Base-by-base conservation (phyloP, 176 grass and related monocot genomes). In the Hordeum marinum region DNA sequence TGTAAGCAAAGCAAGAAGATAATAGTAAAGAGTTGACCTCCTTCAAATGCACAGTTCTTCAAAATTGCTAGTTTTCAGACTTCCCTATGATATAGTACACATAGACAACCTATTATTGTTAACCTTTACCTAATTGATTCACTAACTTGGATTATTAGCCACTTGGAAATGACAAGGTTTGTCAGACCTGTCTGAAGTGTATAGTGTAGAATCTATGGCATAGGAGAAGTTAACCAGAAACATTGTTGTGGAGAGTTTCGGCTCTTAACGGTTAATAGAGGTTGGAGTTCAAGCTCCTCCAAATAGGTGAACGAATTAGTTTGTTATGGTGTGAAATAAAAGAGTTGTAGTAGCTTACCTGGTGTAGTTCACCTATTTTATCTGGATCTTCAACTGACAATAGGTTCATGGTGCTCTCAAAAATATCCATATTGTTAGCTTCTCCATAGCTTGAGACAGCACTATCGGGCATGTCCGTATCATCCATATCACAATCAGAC, bases 401-500 rank as follows among this genome's bases (percentile, higher is more conserved):
- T 57, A 95, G 64, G 74, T 64, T 89, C 76, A 89, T 86, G 63
- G 95, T 86, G 83, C 79, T 94, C 74, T 93, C 90, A 88, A 87
- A 91, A 43, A 92, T 94, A 80, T 89, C 91, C 91, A 98, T 85
- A 67, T 98, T 92, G 66, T 88, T 92, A 77, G 89, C 93, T 80
- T 98, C 96, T 82, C 96, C 93, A 83, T 90, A 93, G 82, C 93
- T 95, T 21, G 92, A 98, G 75, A 91, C 76, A 75, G 93, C 89
- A 90, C 93, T 93, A 60, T 86, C 89, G 20, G 93, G 95, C 83
- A 93, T 93, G 62, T 82, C 87, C 11, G 78, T 85, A 74, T 94
- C 89, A 14, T 82, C 91, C 74, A 95, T 90, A 58, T 95, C 96
- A 90, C 81, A 92, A 50, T 95, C 93, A 4, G 91, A 90, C 31